A percentile compares a stretch with the other conserved stretches of the same genome.
phyloP scores from a whole-genome alignment of 164 flowering plant genomes.

The Magnolia changhungtana region DNA sequence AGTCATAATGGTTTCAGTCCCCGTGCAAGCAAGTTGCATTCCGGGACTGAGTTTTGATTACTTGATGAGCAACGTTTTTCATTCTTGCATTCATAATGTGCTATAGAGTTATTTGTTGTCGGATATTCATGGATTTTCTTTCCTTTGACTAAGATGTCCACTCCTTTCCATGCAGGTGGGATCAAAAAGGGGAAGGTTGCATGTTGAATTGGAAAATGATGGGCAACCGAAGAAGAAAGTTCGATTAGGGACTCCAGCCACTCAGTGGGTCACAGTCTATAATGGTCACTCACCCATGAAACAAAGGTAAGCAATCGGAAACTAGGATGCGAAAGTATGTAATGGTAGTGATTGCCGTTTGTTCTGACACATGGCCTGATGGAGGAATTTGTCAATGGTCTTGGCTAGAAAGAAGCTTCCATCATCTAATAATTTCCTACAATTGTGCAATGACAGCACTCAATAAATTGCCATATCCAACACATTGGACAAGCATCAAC shows the following conservation, averaged over 20 bases:
- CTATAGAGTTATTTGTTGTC: background rate
- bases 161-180: slow-evolving; percentile 49
- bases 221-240: slow-evolving; percentile 87
- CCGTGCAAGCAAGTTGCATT: background rate
- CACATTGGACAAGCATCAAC: no score
- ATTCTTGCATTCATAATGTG: background rate
- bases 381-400: no score
- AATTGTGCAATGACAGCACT: no score
- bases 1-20: background rate
- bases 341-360: background rate
- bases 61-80: background rate
- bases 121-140: background rate
- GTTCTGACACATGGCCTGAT: background rate
- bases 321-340: background rate
- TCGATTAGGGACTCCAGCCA: slow-evolving; percentile 82
- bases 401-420: no score
- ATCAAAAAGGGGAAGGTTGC: slow-evolving; percentile 74
- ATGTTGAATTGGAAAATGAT: slow-evolving; percentile 71
- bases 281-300: slow-evolving; percentile 90
- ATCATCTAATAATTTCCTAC: no score
- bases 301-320: slow-evolving; percentile 55
- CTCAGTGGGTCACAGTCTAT: slow-evolving; percentile 90
- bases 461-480: no score
- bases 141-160: background rate
- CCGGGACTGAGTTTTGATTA: background rate